Conservation (phyloP, 73 alveolate genomes). For the Blepharisma stoltei region DNA sequence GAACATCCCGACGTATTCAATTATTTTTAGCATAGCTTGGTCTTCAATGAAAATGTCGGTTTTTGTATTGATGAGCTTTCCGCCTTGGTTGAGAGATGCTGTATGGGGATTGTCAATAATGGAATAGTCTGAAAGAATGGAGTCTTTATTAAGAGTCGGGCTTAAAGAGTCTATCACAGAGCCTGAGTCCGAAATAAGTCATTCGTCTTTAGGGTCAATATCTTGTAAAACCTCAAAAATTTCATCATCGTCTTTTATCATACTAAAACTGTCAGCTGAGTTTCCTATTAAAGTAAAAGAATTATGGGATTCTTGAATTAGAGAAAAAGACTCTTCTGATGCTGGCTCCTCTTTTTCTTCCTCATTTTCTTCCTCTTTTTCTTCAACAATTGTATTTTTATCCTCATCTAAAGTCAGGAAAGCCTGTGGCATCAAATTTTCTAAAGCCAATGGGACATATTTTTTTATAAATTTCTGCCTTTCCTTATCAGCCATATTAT, state of each 20-base stretch:
- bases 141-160: not conserved
- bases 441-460: constrained; percentile 67
- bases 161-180: constrained; percentile 1
- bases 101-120: not conserved
- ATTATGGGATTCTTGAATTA: not conserved
- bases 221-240: not conserved
- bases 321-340: constrained; percentile 2
- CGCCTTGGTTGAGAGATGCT: not conserved
- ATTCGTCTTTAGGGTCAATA: constrained; percentile 23
- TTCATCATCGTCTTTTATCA: not conserved
- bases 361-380: not conserved
- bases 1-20: constrained; percentile 76
- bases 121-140: not conserved
- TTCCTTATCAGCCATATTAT: constrained; percentile 54
- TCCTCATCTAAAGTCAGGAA: not conserved
- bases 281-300: not conserved
- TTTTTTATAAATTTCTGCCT: constrained; percentile 53
- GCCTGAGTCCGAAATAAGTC: not conserved
- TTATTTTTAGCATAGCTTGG: constrained; percentile 63
- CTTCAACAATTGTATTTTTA: not conserved
- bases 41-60: constrained; percentile 78
- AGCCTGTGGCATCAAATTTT: constrained; percentile 23
- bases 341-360: not conserved
- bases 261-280: not conserved
- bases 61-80: constrained; percentile 37